Base-by-base conservation (phyloP, 208 protist genomes). In the Crithidia mellificae region DNA sequence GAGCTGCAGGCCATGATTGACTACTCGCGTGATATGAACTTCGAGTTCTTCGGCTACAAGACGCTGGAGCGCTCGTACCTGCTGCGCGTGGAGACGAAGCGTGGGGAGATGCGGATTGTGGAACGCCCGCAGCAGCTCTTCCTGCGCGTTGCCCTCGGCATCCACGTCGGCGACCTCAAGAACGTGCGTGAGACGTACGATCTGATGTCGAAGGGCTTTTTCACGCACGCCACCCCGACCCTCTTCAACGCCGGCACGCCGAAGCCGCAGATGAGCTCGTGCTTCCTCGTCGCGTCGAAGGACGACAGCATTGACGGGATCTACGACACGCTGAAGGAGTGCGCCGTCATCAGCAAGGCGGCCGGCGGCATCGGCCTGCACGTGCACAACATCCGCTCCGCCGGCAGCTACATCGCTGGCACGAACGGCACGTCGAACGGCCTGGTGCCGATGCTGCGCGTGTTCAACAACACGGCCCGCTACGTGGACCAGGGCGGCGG, bases 91-190 rank as follows among this genome's bases (percentile, higher is more conserved):
- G 87, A 98, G 65, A 84, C 71, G 25, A 83, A 65, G 24, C 62
- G 64, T 12, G 82, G 76, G 0, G 62, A 86, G 52, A 86, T 89
- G 68, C 52, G 84, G 34, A 91, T 99, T 56, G 96, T 97, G 3
- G 99, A 99, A 83, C 87, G 98, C 6, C 98, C 98, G 14, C 99
- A 99, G 90, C 98, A 99, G 75, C 98, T 99, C 96, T 88, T 99
- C 43, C 96, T 99, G 93, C 96, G 99, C 63, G 98, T 99, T 1
- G 84, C 98, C 29, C 46, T 99, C 30, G 98, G 98, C 63, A 99
- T 99, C 58, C 97, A 99, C 78, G 83, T 79, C 27, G 63, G 75
- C 1, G 87, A 99, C 78, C 76, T 99, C 17, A 88, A 91, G 19
- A 72, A 73, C 19, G 98, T 97, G 11, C 84, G 98, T 50, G 82